phyloP scores from a whole-genome alignment of 2,329 filamentous ascomycete genomes.

The Colletotrichum godetiae region DNA sequence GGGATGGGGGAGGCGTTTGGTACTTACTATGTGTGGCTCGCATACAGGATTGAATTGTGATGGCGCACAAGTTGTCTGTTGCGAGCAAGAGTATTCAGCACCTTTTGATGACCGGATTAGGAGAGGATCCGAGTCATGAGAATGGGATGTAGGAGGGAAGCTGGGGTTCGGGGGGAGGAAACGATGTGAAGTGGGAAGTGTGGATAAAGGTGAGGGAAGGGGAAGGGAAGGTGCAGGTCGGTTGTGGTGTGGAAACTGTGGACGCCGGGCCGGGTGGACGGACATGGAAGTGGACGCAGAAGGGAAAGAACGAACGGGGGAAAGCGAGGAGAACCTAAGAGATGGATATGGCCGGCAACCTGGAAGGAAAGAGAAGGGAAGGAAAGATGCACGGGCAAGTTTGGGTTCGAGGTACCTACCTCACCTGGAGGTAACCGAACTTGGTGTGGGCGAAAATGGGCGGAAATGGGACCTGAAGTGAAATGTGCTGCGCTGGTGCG shows the following conservation, averaged over 20 bases:
- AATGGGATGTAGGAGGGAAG: constrained; percentile 20
- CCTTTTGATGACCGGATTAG: constrained; percentile 15
- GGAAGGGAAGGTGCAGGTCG: constrained; percentile 11
- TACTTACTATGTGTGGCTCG: constrained; percentile 12
- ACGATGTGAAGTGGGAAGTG: constrained; percentile 30
- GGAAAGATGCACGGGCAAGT: constrained; percentile 7
- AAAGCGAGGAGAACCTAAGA: constrained; percentile 1
- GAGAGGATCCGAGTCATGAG: constrained; percentile 28
- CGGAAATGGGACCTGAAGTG: neutral
- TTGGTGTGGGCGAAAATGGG: neutral
- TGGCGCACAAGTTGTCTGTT: neutral
- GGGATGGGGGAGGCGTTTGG: neutral
- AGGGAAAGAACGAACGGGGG: neutral
- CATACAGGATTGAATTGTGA: neutral
- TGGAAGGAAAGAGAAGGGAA: neutral
- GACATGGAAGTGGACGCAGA: neutral
- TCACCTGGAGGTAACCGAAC: neutral
- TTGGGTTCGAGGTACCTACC: neutral
- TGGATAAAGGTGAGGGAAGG: constrained; percentile 16
- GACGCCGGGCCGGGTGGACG: constrained; percentile 1
- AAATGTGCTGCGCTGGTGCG: neutral
- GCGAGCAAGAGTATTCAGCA: neutral
- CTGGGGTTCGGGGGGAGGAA: constrained; percentile 23
- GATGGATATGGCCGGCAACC: neutral
- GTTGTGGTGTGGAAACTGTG: neutral